Conservation (phyloP, 495 filamentous ascomycete species). For the Penicillium robsamsonii region DNA sequence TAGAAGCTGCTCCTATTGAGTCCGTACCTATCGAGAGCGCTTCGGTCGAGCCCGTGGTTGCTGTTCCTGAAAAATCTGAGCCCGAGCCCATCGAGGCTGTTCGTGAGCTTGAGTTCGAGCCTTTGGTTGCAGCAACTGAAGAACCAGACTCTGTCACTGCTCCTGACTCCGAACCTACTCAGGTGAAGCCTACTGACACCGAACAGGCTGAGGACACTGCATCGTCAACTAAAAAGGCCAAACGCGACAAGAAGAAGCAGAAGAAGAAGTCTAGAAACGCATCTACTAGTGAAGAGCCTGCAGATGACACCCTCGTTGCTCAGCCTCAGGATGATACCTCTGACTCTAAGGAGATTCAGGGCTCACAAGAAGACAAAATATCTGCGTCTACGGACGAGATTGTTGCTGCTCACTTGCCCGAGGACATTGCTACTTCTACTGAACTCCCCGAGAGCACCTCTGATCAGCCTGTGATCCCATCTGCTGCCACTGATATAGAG, state of each 20-base stretch:
- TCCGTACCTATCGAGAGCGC: slow-evolving; percentile 1
- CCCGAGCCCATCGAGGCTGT: slow-evolving; percentile 1
- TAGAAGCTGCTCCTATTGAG: background rate
- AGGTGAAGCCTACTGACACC: slow-evolving; percentile 5
- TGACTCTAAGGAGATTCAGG: background rate
- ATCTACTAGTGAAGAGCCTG: slow-evolving; percentile 10
- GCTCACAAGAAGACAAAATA: slow-evolving; percentile 3
- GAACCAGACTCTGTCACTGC: slow-evolving; percentile 1
- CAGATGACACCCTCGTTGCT: background rate
- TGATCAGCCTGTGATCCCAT: background rate
- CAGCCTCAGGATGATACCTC: background rate
- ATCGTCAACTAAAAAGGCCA: slow-evolving; percentile 35
- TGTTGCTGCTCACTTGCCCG: background rate
- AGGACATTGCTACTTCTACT: background rate
- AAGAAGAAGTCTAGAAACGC: slow-evolving; percentile 35
- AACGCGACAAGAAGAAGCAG: slow-evolving; percentile 38
- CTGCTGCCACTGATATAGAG: slow-evolving; percentile 4
- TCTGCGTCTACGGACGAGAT: background rate
- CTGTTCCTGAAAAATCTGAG: background rate
- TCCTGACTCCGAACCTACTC: slow-evolving; percentile 10
- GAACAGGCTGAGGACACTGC: slow-evolving; percentile 17
- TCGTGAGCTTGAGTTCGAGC: background rate
- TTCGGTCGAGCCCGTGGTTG: background rate
- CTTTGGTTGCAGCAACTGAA: slow-evolving; percentile 1
- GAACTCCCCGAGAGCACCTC: background rate